Conservation (phyloP, 2,329 filamentous ascomycete genomes). For the Sarocladium strictum region DNA sequence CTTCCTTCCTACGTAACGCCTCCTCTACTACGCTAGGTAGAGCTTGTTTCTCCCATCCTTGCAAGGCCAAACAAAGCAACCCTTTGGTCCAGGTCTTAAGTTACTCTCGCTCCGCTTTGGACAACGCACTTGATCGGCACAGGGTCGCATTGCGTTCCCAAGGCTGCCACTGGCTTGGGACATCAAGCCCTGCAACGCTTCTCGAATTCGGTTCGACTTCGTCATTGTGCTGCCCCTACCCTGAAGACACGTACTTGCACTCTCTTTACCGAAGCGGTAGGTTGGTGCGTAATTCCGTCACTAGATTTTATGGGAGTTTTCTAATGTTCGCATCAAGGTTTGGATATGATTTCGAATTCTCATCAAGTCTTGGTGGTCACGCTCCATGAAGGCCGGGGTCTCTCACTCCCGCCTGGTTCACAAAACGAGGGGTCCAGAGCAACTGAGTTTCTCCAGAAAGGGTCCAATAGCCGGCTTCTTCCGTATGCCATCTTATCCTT, state of each 20-base stretch:
- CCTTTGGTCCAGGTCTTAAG: background rate
- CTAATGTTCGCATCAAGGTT: slow-evolving; percentile 15
- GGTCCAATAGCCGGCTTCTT: slow-evolving; percentile 92
- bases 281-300: background rate
- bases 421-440: slow-evolving; percentile 75
- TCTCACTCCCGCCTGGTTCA: slow-evolving; percentile 92
- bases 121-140: background rate
- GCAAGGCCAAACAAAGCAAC: background rate
- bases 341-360: slow-evolving; percentile 64
- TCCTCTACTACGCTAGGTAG: too few relatives aligned
- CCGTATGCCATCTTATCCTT: slow-evolving; percentile 98
- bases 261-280: background rate
- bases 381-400: slow-evolving; percentile 84
- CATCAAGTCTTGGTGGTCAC: slow-evolving; percentile 96
- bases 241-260: background rate
- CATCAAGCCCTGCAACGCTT: too few relatives aligned
- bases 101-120: background rate
- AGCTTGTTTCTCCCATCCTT: background rate
- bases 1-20: too few relatives aligned
- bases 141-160: background rate
- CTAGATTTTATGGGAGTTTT: background rate
- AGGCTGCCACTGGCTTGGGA: background rate
- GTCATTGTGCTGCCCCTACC: background rate
- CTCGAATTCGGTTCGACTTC: background rate
- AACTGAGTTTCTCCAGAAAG: slow-evolving; percentile 86